Base-by-base conservation (phyloP, 257 asterid genomes). In the Nicotiana obtusifolia region DNA sequence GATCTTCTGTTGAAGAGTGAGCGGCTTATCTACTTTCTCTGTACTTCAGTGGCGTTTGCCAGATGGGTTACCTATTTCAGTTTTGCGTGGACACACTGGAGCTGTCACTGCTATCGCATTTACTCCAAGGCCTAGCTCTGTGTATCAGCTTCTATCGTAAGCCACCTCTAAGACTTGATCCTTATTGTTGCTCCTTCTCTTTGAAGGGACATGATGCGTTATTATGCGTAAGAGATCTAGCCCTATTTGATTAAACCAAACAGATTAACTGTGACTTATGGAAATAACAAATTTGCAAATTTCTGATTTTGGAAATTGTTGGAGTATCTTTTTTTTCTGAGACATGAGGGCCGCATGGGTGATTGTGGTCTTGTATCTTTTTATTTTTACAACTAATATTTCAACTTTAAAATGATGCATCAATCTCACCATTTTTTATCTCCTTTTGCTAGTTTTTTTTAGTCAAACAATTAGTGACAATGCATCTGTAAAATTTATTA, bases 41-140 rank as follows among this genome's bases (percentile, higher is more conserved):
- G 84, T 83, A 24, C 76, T 87, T 78, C 92, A 95, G 99, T 95
- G 99, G 99, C 97, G 97, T 67, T 88, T 95, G 87, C 97, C 99
- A 10, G 98, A 95, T 87, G 99, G 99, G 52, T 84, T 31, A 64
- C 99, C 99, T 81, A 85, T 93, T 77, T 95, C 99, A 78, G 97
- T 95, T 90, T 92, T 95, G 81, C 97, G 97, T 52, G 99, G 99
- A 80, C 99, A 95, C 86, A 87, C 91, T 60, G 97, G 97, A 88
- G 94, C 91, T 84, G 99, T 95, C 81, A 95, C 99, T 85, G 98
- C 99, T 83, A 93, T 95, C 85, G 98, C 93, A 84, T 95, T 95
- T 85, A 92, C 89, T 87, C 98, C 98, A 85, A 87, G 93, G 89
- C 93, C 97, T 28, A 83, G 68, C 82, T 78, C 92, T 78, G 76